Conservation (phyloP, 495 filamentous ascomycete genomes). For the Mycothermus thermophilus region DNA sequence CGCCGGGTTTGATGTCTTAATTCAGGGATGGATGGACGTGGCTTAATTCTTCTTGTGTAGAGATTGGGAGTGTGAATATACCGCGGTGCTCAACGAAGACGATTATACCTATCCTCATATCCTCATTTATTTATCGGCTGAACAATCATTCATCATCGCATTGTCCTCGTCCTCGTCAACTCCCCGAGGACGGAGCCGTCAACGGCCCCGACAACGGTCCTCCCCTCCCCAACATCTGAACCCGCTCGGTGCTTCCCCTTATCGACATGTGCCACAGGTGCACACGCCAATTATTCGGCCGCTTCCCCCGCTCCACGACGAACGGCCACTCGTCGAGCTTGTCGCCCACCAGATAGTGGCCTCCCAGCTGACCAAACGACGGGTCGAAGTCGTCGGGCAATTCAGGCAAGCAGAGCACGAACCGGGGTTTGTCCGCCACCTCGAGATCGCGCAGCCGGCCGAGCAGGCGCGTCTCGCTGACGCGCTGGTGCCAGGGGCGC, state of each 20-base stretch:
- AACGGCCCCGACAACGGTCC: no score
- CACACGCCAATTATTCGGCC: slow-evolving; percentile 16
- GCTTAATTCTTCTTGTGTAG: no score
- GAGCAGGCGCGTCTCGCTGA: slow-evolving; percentile 15
- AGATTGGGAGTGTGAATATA: no score
- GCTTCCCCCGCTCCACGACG: slow-evolving; percentile 8
- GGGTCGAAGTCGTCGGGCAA: slow-evolving; percentile 5
- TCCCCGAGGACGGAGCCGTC: no score
- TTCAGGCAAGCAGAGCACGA: slow-evolving; percentile 12
- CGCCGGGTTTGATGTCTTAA: no score
- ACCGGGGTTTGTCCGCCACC: slow-evolving; percentile 3
- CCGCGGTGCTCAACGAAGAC: no score
- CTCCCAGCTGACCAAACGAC: neutral
- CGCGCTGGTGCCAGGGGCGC: slow-evolving; percentile 15
- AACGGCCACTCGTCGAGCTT: slow-evolving; percentile 8
- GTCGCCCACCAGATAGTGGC: slow-evolving; percentile 8
- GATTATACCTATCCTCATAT: no score
- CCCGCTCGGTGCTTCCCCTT: neutral
- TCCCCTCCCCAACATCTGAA: neutral
- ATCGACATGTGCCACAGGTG: slow-evolving; percentile 8
- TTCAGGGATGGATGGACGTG: no score
- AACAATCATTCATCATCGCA: no score
- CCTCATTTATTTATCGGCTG: no score
- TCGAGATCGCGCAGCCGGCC: slow-evolving; percentile 6
- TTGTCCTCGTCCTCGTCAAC: no score